Percentiles rank a stretch among this genome's conserved stretches.
Conservation (phyloP, 2,329 filamentous ascomycete species). For the Diaporthe citrichinensis region DNA sequence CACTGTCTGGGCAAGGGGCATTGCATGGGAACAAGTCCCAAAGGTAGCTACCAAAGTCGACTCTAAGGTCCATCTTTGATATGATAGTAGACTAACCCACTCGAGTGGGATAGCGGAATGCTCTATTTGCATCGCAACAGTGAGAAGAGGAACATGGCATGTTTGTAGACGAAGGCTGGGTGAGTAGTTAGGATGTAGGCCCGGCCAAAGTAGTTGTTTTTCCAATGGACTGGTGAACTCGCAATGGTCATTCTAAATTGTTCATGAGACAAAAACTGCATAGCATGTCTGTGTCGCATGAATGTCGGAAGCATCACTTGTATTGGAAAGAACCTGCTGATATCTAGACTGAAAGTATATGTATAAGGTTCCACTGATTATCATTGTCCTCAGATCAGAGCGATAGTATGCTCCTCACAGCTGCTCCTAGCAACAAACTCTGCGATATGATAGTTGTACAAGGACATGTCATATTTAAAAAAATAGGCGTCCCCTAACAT, state of each 20-base stretch:
- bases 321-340: background rate
- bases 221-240: background rate
- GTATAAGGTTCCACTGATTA: too few species aligned
- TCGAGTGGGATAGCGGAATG: background rate
- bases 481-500: background rate
- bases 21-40: background rate
- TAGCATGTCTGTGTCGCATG: background rate
- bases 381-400: too few species aligned
- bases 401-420: too few species aligned
- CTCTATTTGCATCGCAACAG: background rate
- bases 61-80: background rate
- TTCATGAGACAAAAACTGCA: background rate
- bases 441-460: too few species aligned
- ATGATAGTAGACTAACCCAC: background rate
- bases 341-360: background rate
- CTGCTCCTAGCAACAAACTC: too few species aligned
- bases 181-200: background rate
- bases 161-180: background rate
- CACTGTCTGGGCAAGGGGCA: background rate
- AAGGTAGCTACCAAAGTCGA: background rate
- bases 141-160: background rate
- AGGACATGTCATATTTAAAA: rapidly evolving
- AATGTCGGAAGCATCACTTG: background rate
- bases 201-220: background rate
- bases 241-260: background rate